These are phyloP conservation scores for Urostyla sp. DNA, from an alignment of 73 alveolate species.

Conservation along the genomic window DNA sequence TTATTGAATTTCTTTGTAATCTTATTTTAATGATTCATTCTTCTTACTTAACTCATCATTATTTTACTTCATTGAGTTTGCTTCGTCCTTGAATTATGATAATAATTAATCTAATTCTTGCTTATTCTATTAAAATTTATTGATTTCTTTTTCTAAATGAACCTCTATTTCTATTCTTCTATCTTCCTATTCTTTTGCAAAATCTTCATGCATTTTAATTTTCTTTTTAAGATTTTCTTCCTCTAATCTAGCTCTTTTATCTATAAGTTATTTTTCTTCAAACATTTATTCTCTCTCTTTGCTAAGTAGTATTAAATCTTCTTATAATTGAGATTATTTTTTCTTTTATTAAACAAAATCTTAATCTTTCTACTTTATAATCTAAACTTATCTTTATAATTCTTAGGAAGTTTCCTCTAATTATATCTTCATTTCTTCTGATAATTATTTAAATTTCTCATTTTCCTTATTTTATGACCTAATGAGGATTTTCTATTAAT, in stretches of 20 bases:
- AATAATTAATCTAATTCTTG: background rate
- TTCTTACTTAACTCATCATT: background rate
- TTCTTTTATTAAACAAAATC: background rate
- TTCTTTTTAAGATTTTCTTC: slow-evolving; percentile 42
- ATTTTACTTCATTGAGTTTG: background rate
- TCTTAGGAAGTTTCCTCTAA: background rate
- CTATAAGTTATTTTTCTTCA: slow-evolving; percentile 26
- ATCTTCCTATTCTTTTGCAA: slow-evolving; percentile 1
- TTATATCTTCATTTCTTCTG: background rate
- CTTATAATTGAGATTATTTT: background rate
- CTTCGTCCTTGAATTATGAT: background rate
- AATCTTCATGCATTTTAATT: slow-evolving; percentile 22
- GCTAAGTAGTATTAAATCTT: background rate
- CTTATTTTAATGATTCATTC: background rate
- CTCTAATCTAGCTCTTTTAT: slow-evolving; percentile 9
- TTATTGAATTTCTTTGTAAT: background rate
- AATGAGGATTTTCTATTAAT: background rate
- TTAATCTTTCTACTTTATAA: background rate
- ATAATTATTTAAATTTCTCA: no score
- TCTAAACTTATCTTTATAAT: background rate
- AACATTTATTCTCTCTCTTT: background rate
- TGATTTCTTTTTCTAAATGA: background rate
- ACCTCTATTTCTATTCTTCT: slow-evolving; percentile 21
- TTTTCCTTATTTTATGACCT: no score
- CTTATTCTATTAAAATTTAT: background rate